Percentiles rank a stretch among this genome's conserved stretches.
Conservation (phyloP, 768 basidiomycete genomes). For the Amanita molliuscula region DNA sequence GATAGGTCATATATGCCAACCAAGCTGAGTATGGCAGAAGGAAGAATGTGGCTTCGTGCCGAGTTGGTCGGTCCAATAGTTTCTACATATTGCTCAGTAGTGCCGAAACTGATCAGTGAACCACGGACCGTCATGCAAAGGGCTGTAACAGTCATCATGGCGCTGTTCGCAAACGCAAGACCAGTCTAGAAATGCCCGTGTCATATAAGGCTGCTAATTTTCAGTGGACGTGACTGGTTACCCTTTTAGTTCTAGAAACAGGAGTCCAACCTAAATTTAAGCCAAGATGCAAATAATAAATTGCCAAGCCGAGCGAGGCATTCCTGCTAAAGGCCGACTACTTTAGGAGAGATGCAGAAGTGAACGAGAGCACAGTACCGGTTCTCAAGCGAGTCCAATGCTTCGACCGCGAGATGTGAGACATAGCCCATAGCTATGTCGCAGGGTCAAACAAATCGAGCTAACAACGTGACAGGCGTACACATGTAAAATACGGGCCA, state of each 20-base stretch:
- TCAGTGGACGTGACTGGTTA: slow-evolving; percentile 10
- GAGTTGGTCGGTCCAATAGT: slow-evolving; percentile 36
- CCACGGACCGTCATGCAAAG: slow-evolving; percentile 46
- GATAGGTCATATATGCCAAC: slow-evolving; percentile 56
- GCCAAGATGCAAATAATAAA: slow-evolving; percentile 54
- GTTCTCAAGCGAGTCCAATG: slow-evolving; percentile 35
- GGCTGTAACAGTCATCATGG: slow-evolving; percentile 40
- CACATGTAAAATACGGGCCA: slow-evolving; percentile 42
- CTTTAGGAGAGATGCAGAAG: background rate
- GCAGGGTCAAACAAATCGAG: slow-evolving; percentile 5
- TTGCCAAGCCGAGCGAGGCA: slow-evolving; percentile 34
- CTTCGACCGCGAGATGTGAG: slow-evolving; percentile 48
- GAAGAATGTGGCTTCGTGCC: slow-evolving; percentile 40
- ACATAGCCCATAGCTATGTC: slow-evolving; percentile 52
- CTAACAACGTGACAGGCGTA: slow-evolving; percentile 7
- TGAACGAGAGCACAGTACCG: slow-evolving; percentile 22
- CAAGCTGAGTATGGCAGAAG: slow-evolving; percentile 59
- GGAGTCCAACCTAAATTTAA: slow-evolving; percentile 57
- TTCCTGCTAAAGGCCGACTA: slow-evolving; percentile 16
- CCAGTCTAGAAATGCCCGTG: slow-evolving; percentile 26
- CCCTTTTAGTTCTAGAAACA: slow-evolving; percentile 42
- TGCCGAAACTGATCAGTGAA: background rate
- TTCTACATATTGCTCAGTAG: slow-evolving; percentile 20
- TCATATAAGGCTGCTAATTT: background rate
- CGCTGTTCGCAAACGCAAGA: slow-evolving; percentile 43